Percentiles rank a stretch among this genome's conserved stretches.
Conservation (phyloP, 805 yeast species). For the Metschnikowia reukaufii region DNA sequence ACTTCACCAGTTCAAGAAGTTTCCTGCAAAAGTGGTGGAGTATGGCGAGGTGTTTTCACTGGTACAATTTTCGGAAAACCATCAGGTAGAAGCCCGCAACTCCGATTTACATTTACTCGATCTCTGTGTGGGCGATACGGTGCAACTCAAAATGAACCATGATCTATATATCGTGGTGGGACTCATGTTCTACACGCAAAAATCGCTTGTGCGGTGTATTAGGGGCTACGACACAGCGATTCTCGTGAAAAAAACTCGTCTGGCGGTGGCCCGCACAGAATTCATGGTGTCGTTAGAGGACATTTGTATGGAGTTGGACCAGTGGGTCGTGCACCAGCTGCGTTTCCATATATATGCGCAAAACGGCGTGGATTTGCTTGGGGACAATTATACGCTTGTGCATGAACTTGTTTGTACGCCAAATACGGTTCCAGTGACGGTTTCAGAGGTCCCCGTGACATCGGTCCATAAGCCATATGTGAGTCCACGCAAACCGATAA, state of each 20-base stretch:
- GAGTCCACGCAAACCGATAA: conserved; percentile 5
- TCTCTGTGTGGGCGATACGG: conserved; percentile 55
- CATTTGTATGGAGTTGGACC: conserved; percentile 39
- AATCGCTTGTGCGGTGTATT: conserved; percentile 44
- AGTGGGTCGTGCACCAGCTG: conserved; percentile 41
- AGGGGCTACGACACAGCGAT: conserved; percentile 59
- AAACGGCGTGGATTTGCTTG: conserved; percentile 23
- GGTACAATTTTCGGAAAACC: conserved; percentile 40
- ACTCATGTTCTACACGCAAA: conserved; percentile 29
- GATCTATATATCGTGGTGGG: conserved; percentile 47
- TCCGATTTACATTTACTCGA: conserved; percentile 48
- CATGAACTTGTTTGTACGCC: conserved; percentile 3
- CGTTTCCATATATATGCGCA: conserved; percentile 24
- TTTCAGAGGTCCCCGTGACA: neutral
- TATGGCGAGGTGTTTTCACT: conserved; percentile 27
- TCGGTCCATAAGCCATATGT: conserved; percentile 1
- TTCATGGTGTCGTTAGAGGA: conserved; percentile 28
- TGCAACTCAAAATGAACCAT: conserved; percentile 35
- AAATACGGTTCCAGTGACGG: neutral
- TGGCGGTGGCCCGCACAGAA: conserved; percentile 10
- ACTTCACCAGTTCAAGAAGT: conserved; percentile 46
- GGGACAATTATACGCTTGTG: conserved; percentile 15
- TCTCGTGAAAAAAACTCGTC: conserved; percentile 27
- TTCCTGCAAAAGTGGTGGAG: conserved; percentile 47
- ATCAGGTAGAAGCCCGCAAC: conserved; percentile 28